Percentiles rank a stretch among this genome's conserved stretches.
phyloP scores from a whole-genome alignment of 805 yeast genomes.

The Scheffersomyces stipitis region DNA sequence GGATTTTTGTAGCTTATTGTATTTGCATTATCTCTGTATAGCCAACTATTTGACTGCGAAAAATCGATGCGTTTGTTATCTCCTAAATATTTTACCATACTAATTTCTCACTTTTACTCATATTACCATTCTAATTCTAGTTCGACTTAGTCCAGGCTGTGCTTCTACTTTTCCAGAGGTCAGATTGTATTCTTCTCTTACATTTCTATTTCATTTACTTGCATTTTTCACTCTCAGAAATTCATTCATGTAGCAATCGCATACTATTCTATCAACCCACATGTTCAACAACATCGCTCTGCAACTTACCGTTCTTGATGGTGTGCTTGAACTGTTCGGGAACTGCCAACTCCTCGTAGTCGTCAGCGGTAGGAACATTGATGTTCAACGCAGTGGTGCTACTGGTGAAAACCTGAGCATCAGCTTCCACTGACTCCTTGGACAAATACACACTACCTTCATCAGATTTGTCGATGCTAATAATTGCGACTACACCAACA shows the following conservation, averaged over 20 bases:
- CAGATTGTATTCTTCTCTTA: slow-evolving; percentile 2
- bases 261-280: slow-evolving; percentile 50
- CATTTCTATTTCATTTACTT: slow-evolving; percentile 3
- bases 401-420: slow-evolving; percentile 69
- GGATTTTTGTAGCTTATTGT: no score
- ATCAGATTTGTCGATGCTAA: slow-evolving; percentile 85
- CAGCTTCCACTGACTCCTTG: slow-evolving; percentile 67
- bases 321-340: slow-evolving; percentile 92
- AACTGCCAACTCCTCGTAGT: slow-evolving; percentile 75
- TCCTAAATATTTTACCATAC: no score
- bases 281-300: slow-evolving; percentile 77
- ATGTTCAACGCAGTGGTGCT: slow-evolving; percentile 83
- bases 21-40: no score
- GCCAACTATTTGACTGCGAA: no score
- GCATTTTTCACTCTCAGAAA: background rate
- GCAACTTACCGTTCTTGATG: slow-evolving; percentile 59
- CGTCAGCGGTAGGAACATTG: slow-evolving; percentile 75
- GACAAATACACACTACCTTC: slow-evolving; percentile 81
- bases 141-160: no score
- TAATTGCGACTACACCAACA: slow-evolving; percentile 75
- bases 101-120: no score
- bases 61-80: no score
- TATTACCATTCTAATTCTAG: no score
- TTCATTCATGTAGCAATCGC: background rate
- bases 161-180: no score